Base-by-base conservation (phyloP, 345 rosid genomes). In the Eucalyptus cloeziana region DNA sequence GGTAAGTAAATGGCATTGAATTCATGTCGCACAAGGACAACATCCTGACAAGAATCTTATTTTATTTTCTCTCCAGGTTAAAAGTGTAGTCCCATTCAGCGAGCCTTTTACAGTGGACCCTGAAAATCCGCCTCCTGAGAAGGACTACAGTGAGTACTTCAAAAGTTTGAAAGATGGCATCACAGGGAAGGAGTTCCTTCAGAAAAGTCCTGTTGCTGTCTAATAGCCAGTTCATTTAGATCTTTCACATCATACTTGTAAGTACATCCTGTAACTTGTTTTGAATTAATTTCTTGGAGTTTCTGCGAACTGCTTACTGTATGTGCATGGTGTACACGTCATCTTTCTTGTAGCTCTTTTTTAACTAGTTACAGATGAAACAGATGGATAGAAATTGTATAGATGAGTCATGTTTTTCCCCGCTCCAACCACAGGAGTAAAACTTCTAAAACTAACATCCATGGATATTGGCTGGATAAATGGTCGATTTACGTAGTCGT, bases 71-170 rank as follows among this genome's bases (percentile, higher is more conserved):
- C 86, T 52, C 85, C 96, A 97, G 99, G 99, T 97, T 83, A 96
- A 95, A 93, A 97, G 98, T 92, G 93, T 92, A 11, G 91, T 96
- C 90, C 99, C 98, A n/a, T 97, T 96, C 88, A 96, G 98, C 80
- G 96, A 95, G 87, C 94, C 99, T 9, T 97, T 96, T 87, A 96
- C 96, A 31, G 93, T 97, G 81, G 99, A 97, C 93, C 99, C 96
- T 15, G 94, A 96, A 89, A 97, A 96, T 90, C 98, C 96, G 13
- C 99, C 99, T 49, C 94, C 93, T 16, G 98, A 95, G 94, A 97
- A 96, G 95, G 98, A 96, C 90, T 97, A 95, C 91, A 89, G 93
- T 31, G 89, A 91, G 8, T 96, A 95, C 90, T 96, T 96, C 93
- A 94, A 94, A 92, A 91, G 80, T 71, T 93, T 97, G 88, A 95